Percentiles rank a stretch among this genome's conserved stretches.
phyloP scores from a whole-genome alignment of 176 grass and related monocot genomes.

The Urochloa ruziziensis region DNA sequence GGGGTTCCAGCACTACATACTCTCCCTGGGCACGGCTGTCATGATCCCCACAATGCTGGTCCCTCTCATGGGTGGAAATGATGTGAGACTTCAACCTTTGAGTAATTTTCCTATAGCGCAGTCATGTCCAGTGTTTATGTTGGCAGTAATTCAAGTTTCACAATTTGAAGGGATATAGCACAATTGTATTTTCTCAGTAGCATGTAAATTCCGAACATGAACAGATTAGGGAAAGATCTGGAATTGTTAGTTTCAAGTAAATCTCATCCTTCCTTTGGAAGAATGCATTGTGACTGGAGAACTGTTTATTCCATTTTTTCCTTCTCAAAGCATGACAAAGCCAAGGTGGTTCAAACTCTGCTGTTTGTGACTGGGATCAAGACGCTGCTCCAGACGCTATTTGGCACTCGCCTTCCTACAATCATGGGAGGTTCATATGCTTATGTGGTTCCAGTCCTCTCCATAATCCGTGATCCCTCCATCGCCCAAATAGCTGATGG shows the following conservation, averaged over 20 bases:
- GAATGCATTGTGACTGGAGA: background rate
- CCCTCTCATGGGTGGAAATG: conserved; percentile 83
- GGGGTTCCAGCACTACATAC: conserved; percentile 93
- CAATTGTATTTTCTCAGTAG: background rate
- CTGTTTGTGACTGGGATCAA: conserved; percentile 95
- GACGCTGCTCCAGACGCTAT: conserved; percentile 86
- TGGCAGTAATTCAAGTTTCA: background rate
- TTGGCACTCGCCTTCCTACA: conserved; percentile 89
- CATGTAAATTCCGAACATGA: background rate
- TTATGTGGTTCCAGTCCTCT: conserved; percentile 76
- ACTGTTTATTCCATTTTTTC: background rate
- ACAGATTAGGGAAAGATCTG: background rate
- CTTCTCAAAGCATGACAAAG: conserved; percentile 59
- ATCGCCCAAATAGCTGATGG: conserved; percentile 61
- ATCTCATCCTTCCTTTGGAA: background rate
- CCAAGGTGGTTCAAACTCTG: conserved; percentile 86
- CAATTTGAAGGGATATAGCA: background rate
- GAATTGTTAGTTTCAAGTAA: background rate
- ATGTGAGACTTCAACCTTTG: conserved; percentile 49
- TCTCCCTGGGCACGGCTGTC: conserved; percentile 73
- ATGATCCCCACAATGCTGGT: conserved; percentile 94
- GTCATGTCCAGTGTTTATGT: background rate
- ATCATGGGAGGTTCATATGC: conserved; percentile 85
- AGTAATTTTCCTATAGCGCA: background rate
- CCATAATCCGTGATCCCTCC: conserved; percentile 74